These are phyloP conservation scores for Candida arabinofermentans DNA, from an alignment of 805 yeast genomes.

Conservation along the genomic window DNA sequence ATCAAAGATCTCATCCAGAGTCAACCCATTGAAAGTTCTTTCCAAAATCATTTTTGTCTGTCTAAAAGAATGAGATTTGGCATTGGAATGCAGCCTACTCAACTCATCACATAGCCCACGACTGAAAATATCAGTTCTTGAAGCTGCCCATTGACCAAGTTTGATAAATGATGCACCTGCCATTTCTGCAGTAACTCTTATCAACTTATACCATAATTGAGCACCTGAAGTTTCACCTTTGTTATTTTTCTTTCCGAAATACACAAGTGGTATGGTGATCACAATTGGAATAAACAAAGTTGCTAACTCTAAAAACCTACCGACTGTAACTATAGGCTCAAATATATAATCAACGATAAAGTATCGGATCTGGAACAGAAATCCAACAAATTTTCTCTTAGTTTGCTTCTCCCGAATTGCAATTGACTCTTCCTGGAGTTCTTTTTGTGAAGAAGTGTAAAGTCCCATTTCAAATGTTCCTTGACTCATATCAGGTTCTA, in stretches of 20 bases:
- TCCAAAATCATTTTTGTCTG: constrained; percentile 58
- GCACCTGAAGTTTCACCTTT: constrained; percentile 56
- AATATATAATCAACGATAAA: constrained; percentile 48
- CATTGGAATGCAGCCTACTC: constrained; percentile 76
- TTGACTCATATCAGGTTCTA: constrained; percentile 42
- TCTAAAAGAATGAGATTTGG: constrained; percentile 62
- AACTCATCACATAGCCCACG: constrained; percentile 72
- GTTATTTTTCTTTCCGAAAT: constrained; percentile 43
- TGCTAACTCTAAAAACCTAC: constrained; percentile 67
- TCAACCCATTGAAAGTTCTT: constrained; percentile 48
- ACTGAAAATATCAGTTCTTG: constrained; percentile 91
- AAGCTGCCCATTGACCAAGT: constrained; percentile 99
- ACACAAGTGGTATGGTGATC: constrained; percentile 56
- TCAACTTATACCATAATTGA: constrained; percentile 61
- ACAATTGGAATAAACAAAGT: constrained; percentile 68
- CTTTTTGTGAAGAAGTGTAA: constrained; percentile 55
- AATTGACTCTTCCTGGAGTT: constrained; percentile 38
- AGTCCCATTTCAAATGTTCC: constrained; percentile 72
- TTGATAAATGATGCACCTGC: constrained; percentile 93
- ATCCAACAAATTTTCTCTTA: constrained; percentile 21
- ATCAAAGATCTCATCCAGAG: constrained; percentile 73
- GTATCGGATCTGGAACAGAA: constrained; percentile 39
- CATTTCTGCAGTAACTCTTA: constrained; percentile 64
- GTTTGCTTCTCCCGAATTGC: constrained; percentile 30
- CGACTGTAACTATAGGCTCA: constrained; percentile 67